Conservation (phyloP, 495 filamentous ascomycete species). For the Usnea hakonensis region DNA sequence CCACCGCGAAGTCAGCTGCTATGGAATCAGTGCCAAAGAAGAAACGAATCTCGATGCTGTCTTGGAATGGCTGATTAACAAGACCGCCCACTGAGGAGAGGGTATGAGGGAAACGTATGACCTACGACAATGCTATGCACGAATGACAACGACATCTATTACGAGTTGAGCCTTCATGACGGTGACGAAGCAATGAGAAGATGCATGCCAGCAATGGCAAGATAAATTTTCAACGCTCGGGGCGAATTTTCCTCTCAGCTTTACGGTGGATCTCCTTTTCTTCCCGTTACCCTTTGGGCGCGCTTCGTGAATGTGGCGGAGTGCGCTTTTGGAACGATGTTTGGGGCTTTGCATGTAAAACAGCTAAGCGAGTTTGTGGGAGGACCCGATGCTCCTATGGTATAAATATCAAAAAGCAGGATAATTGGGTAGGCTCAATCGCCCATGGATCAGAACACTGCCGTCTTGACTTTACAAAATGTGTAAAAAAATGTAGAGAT, state of each 20-base stretch:
- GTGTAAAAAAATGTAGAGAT: not conserved
- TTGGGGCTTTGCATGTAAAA: not conserved
- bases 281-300: not conserved
- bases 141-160: slow-evolving; percentile 12
- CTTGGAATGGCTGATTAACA: slow-evolving; percentile 88
- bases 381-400: not conserved
- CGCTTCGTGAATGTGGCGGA: not conserved
- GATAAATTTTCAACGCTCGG: slow-evolving; percentile 8
- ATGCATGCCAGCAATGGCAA: slow-evolving; percentile 25
- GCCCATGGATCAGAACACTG: not conserved
- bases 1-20: slow-evolving; percentile 94
- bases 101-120: not conserved
- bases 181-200: slow-evolving; percentile 30
- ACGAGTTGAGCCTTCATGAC: slow-evolving; percentile 25
- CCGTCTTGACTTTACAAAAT: not conserved
- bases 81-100: slow-evolving; percentile 18
- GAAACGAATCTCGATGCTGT: slow-evolving; percentile 98
- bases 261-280: not conserved
- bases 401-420: not conserved
- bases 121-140: slow-evolving; percentile 11
- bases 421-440: not conserved
- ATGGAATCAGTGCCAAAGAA: slow-evolving; percentile 96
- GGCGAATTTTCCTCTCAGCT: not conserved
- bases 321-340: not conserved
- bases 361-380: not conserved